These are phyloP conservation scores for Nemophila menziesii DNA, from an alignment of 257 asterid species.

Conservation along the genomic window DNA sequence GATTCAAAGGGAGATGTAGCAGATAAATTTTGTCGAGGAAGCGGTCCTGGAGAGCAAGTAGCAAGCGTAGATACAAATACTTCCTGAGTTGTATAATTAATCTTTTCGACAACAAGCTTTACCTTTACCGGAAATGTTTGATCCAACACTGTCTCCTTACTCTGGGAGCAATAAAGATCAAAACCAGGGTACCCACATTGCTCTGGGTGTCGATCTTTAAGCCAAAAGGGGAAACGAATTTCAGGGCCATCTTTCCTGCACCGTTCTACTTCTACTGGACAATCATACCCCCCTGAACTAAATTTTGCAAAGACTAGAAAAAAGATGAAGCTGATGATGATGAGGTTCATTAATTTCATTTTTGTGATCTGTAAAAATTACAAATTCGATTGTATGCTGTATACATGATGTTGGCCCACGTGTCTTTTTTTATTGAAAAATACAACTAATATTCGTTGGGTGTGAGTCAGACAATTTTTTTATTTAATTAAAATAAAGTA, in stretches of 20 bases:
- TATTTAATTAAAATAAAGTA: no score
- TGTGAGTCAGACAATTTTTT: no score
- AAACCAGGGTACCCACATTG: constrained; percentile 8
- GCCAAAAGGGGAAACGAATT: not conserved
- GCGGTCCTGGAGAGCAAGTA: not conserved
- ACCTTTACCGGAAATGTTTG: constrained; percentile 3
- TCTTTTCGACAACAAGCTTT: not conserved
- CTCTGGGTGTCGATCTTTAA: not conserved
- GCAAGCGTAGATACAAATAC: not conserved
- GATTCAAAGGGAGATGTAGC: not conserved
- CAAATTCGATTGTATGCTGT: no score
- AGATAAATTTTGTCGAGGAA: not conserved
- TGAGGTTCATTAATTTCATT: not conserved
- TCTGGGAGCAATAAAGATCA: constrained; percentile 3
- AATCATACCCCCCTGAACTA: not conserved
- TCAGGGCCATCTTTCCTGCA: not conserved
- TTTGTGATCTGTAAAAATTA: no score
- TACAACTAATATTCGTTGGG: no score
- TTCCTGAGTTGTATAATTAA: constrained; percentile 2
- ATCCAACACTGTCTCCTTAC: constrained; percentile 2
- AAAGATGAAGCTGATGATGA: not conserved
- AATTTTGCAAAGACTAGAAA: not conserved
- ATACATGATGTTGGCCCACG: no score
- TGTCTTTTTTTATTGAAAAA: no score
- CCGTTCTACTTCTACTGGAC: not conserved